Conservation (phyloP, 176 grass and related monocot species). For the Stipa capillata region DNA sequence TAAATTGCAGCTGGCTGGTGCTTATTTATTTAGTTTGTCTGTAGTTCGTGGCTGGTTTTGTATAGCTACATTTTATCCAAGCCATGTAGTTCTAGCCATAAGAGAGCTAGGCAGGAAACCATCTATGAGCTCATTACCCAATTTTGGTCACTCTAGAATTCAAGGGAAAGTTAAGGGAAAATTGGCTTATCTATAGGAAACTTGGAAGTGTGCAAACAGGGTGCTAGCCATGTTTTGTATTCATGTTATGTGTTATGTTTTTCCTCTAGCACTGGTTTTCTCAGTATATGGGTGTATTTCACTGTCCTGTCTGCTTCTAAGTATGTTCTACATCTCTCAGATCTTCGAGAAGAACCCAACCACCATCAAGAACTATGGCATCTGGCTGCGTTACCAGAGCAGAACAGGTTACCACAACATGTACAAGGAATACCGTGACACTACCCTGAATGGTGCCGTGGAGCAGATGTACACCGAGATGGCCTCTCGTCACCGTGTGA, state of each 20-base stretch:
- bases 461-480: constrained; percentile 96
- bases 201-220: background rate
- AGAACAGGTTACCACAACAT: constrained; percentile 94
- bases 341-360: constrained; percentile 88
- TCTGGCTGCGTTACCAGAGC: constrained; percentile 95
- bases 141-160: background rate
- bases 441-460: constrained; percentile 68
- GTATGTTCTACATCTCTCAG: background rate
- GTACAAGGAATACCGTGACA: constrained; percentile 97
- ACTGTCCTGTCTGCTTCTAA: background rate
- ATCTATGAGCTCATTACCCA: background rate
- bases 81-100: background rate
- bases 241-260: too few relatives aligned
- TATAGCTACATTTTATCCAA: background rate
- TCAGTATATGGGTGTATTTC: background rate
- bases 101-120: too few relatives aligned
- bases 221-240: background rate
- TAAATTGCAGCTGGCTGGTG: background rate
- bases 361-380: constrained; percentile 89
- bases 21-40: background rate
- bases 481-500: constrained; percentile 83
- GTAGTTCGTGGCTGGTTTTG: background rate
- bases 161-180: background rate
- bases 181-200: background rate
- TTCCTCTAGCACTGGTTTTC: too few relatives aligned